Evolutionary conservation across 257 asterid species (phyloP), one percentile per base, ranked within the genome.

Genomic region (Leonotis leonurus): DNA sequence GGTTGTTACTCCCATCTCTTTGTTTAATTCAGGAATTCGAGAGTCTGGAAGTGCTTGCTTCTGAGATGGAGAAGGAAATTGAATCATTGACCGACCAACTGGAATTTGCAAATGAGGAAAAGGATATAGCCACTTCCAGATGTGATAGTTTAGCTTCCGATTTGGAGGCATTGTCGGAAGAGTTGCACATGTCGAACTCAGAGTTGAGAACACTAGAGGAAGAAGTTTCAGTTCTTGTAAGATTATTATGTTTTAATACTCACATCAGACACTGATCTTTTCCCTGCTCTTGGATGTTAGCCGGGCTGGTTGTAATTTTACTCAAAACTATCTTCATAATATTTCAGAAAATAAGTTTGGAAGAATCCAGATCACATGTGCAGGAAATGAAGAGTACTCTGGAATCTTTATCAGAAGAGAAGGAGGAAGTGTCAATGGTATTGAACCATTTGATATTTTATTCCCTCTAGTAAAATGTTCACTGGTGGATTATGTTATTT

Each of bases 341-440:
- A 57, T 76, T 64, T 63, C 91, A 92, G 99, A 68, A 70, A 79
- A 75, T 70, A 65, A 74, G 72, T 58, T 64, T 73, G 57, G 95
- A 85, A 73, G 89, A 92, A 68, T 78, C 81, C 12, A 69, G 53
- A 48, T 57, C 65, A 68, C 74, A 62, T 49, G 70, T 69, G 32
- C 71, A 57, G 77, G 40, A 74, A 54, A 56, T 79, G 72, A 83
- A 89, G 71, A 75, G 54, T 67, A 74, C 82, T 68, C 53, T 89
- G 13, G 77, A 66, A 60, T 43, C 60, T 59, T 51, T 80, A 71
- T 73, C 66, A 30, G 91, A 80, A 72, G 99, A 89, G 74, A 89
- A 85, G 76, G 96, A 89, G 74, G 95, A 89, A 61, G 50, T 89
- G 59, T 81, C 88, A 53, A 73, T 85, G 97, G 99, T 92, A 86